phyloP scores from a whole-genome alignment of 768 basidiomycete genomes.

The Termitomyces sp. region DNA sequence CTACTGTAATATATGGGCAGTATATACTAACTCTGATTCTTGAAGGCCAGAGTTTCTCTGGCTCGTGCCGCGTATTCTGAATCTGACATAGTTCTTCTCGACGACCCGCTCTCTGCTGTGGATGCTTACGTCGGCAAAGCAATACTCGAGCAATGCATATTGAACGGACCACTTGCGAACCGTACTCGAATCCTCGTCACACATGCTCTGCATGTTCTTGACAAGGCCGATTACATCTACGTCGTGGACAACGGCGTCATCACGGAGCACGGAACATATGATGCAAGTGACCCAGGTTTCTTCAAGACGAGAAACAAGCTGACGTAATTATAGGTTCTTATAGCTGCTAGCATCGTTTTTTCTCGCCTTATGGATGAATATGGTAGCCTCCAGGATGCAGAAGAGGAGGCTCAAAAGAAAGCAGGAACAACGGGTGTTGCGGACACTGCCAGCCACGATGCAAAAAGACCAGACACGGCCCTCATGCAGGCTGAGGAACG shows the following conservation, averaged over 20 bases:
- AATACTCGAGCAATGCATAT: constrained; percentile 57
- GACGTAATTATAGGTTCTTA: constrained; percentile 32
- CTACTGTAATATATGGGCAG: background rate
- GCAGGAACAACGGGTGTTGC: background rate
- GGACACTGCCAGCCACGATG: constrained; percentile 5
- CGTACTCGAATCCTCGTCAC: constrained; percentile 61
- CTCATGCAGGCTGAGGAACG: constrained; percentile 56
- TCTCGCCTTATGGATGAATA: constrained; percentile 52
- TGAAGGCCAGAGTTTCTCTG: constrained; percentile 65
- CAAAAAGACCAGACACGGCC: constrained; percentile 20
- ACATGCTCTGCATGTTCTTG: constrained; percentile 50
- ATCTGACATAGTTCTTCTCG: constrained; percentile 69
- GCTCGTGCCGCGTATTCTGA: constrained; percentile 74
- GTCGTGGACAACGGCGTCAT: constrained; percentile 55
- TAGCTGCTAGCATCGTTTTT: constrained; percentile 37
- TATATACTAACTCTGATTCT: background rate
- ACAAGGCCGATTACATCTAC: constrained; percentile 58
- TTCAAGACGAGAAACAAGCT: background rate
- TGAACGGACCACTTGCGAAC: constrained; percentile 43
- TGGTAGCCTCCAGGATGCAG: constrained; percentile 32
- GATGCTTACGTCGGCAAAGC: constrained; percentile 71
- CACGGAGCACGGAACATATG: constrained; percentile 57
- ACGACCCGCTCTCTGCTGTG: constrained; percentile 78
- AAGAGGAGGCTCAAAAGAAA: constrained; percentile 21
- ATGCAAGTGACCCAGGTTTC: constrained; percentile 24